Evolutionary conservation across 306 rosid genomes (phyloP).

Genomic region (Malus orientalis): DNA sequence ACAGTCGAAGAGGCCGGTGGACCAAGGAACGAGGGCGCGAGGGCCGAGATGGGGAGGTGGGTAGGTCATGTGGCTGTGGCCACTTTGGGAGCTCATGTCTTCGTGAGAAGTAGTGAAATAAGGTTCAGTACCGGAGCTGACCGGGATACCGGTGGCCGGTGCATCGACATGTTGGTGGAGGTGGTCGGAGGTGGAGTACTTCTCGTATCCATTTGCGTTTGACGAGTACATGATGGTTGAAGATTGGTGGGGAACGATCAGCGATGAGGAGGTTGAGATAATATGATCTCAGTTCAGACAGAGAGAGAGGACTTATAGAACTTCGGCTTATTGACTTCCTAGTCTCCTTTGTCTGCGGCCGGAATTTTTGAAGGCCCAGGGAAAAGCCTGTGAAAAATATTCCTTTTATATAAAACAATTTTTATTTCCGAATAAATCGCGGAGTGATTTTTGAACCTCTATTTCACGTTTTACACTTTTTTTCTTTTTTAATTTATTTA

Average conservation of each 20-base stretch:
- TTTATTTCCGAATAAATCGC: too few species aligned
- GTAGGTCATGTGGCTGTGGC: not conserved
- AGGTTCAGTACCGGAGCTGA: not conserved
- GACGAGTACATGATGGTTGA: constrained; percentile 2
- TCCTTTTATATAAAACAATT: not conserved
- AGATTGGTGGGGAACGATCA: not conserved
- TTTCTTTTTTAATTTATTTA: too few species aligned
- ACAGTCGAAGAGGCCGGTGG: constrained; percentile 56
- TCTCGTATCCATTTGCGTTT: not conserved
- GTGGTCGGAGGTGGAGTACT: not conserved
- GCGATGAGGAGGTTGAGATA: not conserved
- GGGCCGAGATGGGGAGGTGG: not conserved
- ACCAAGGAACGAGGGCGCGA: constrained; percentile 33
- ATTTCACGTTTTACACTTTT: too few species aligned
- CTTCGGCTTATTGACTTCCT: not conserved
- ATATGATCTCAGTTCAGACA: not conserved
- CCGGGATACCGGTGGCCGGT: constrained; percentile 1
- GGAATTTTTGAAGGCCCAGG: not conserved
- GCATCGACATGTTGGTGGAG: not conserved
- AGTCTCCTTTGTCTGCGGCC: not conserved
- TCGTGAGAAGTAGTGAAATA: not conserved
- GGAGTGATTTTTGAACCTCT: too few species aligned
- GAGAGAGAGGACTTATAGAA: not conserved
- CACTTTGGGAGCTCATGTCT: not conserved
- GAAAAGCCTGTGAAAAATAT: not conserved